Base-by-base conservation (phyloP, 352 stramenopile species). In the Labyrinthula sp. region DNA sequence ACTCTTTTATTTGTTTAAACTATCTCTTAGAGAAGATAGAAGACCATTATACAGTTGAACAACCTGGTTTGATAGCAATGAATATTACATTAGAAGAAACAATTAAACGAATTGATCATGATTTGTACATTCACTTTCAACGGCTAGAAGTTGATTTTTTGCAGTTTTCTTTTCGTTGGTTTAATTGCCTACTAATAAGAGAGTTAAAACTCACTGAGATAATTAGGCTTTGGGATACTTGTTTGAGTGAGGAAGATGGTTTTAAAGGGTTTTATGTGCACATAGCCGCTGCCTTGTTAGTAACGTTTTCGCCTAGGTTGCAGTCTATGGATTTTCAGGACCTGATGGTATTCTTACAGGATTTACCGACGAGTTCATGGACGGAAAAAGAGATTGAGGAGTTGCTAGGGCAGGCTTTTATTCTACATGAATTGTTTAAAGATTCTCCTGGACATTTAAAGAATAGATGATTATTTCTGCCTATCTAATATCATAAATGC, bases 231-330 rank as follows among this genome's bases (percentile, higher is more conserved):
- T 99, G 89, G 89, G 91, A 98, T 69, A 96, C 89, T 1, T 97
- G 97, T 60, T 65, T 99, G 34, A 84, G 74, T 52, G 89, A 99
- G 64, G 82, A 90, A 46, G 89, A 79, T 8, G 87, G 88, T n/a
- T 98, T 99, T 65, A 82, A 95, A 58, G 79, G 81, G 55, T 98
- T 98, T 73, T 89, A 98, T 65, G 82, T 96, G 9, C 98, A 98
- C 67, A 82, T 98, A 27, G 97, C 86, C 62, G 84, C 88, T 20
- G 86, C 87, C 30, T 91, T 98, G 62, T 62, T 99, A 26, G 92
- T 93, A 62, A 87, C 89, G 30, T 97, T 94, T 66, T 83, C 75
- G 22, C 68, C 83, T 40, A 71, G 77, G 39, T 68, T 98, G 38
- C 82, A 92, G 57, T 66, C 68, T 14, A 89, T 96, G 62, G 73